A percentile compares a stretch with the other conserved stretches of the same genome.
Evolutionary conservation across 164 flowering plant genomes (phyloP).

Genomic region (Santalum album): DNA sequence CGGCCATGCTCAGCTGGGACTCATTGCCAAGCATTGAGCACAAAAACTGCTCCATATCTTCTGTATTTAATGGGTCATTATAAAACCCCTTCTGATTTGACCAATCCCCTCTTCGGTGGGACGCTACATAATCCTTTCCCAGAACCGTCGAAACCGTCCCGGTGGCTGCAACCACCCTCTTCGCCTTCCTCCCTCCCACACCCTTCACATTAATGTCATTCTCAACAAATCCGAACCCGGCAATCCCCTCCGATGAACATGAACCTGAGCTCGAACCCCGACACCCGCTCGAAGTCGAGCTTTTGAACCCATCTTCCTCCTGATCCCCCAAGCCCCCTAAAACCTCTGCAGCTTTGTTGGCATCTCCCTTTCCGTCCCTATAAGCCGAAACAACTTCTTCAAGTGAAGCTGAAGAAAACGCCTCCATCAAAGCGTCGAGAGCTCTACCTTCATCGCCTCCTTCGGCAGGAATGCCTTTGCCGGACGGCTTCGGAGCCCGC

Average conservation of each 20-base stretch:
- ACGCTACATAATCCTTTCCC: slow-evolving; percentile 62
- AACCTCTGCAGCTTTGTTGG: slow-evolving; percentile 40
- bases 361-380: slow-evolving; percentile 34
- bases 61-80: slow-evolving; percentile 16
- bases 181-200: slow-evolving; percentile 27
- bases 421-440: slow-evolving; percentile 26
- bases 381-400: slow-evolving; percentile 31
- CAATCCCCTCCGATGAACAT: slow-evolving; percentile 27
- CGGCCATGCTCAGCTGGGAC: slow-evolving; percentile 58
- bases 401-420: slow-evolving; percentile 31
- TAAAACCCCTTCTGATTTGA: slow-evolving; percentile 17
- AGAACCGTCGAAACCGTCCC: slow-evolving; percentile 65
- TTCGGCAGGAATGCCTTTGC: slow-evolving; percentile 3
- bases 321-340: slow-evolving; percentile 12
- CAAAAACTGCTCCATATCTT: slow-evolving; percentile 66
- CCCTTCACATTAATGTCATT: slow-evolving; percentile 14
- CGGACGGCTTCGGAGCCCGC: slow-evolving; percentile 10
- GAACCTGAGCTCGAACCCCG: slow-evolving; percentile 17
- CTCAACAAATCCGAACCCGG: slow-evolving; percentile 12
- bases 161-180: slow-evolving; percentile 47
- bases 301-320: slow-evolving; percentile 20
- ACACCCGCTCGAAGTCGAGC: slow-evolving; percentile 25
- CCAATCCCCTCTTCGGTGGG: slow-evolving; percentile 17
- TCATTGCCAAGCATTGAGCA: slow-evolving; percentile 74
- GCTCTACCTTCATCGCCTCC: slow-evolving; percentile 11